Evolutionary conservation across 1,284 basidiomycete species (phyloP), one percentile per base, ranked within the genome.

Genomic region (Ceraceosorus guamensis): DNA sequence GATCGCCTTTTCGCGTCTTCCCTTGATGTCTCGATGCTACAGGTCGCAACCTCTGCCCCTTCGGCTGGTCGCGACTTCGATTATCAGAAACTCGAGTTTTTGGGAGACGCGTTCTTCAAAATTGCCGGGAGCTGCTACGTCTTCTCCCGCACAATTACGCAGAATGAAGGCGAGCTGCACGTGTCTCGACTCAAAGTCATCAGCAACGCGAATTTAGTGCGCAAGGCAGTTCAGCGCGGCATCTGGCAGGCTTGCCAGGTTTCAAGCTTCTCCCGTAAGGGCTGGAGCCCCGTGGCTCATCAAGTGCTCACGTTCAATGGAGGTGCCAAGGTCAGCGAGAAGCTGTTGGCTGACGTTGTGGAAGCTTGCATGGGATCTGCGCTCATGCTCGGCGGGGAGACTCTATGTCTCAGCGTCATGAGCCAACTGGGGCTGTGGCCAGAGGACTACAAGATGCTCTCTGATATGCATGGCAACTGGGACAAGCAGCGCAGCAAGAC

Each of bases 21-120:
- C 5, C 51, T 67, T 3, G 34, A 57, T 5, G 48, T 39, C 32
- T 11, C 32, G 13, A 55, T 60, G 11, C 14, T 52, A 2, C 46
- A 64, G 14, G 50, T 63, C 13, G 68, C 68, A 14, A 47, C 68
- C 3, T 62, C 61, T 4, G 39, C 43, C 4, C 64, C 66, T 1
- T 37, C 53, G 0, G 56, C 59, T 6, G 41, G 48, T 0, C 48
- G 37, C 8, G 44, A n/a, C 6, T 54, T 57, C 51, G 56, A 67
- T 10, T 68, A 70, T 41, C 59, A 70, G 52, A 47, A 60, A 30
- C 46, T 67, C 18, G 67, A 68, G 50, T 70, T 68, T 32, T 37
- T 67, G 5, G 68, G 68, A 2, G 68, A 70, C 56, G 61, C 63
- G 4, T 60, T 63, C 24, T 24, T 70, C 5, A 70, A 70, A 46